Evolutionary conservation across 352 stramenopile genomes (phyloP).

Genomic region (Globisporangium nagaii): DNA sequence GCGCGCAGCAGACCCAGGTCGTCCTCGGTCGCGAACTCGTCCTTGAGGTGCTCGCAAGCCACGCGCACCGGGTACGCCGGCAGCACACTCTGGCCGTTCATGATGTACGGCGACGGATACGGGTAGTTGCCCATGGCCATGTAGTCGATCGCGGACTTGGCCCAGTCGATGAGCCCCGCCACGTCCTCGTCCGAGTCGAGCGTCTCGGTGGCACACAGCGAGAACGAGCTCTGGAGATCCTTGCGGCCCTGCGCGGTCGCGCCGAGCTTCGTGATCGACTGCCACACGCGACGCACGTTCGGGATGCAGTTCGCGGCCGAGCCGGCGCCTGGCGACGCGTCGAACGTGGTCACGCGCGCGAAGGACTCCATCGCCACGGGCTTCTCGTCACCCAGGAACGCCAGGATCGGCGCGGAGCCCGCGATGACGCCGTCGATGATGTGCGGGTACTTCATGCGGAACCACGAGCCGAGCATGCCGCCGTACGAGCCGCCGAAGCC

Average conservation of each 20-base stretch:
- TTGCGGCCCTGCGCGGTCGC: constrained; percentile 37
- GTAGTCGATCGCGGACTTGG: constrained; percentile 83
- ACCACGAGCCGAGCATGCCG: constrained; percentile 91
- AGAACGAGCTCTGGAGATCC: constrained; percentile 32
- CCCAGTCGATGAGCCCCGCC: constrained; percentile 50
- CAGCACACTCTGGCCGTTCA: constrained; percentile 79
- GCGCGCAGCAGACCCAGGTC: constrained; percentile 34
- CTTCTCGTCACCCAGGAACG: constrained; percentile 55
- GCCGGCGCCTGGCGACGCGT: constrained; percentile 63
- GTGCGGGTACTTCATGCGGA: constrained; percentile 91
- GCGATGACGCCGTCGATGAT: constrained; percentile 89
- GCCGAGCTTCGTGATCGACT: constrained; percentile 46
- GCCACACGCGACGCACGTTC: constrained; percentile 75
- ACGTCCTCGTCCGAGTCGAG: constrained; percentile 43
- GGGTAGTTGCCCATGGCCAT: constrained; percentile 96
- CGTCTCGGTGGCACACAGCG: constrained; percentile 45
- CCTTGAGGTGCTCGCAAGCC: constrained; percentile 68
- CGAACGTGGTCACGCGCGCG: constrained; percentile 42
- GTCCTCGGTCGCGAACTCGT: constrained; percentile 30
- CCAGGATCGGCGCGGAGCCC: constrained; percentile 84
- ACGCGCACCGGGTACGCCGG: constrained; percentile 88
- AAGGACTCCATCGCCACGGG: constrained; percentile 69
- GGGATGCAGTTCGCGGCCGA: constrained; percentile 57
- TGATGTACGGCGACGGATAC: constrained; percentile 94
- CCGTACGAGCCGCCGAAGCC: constrained; percentile 92